Percentiles rank a stretch among this genome's conserved stretches.
phyloP scores from a whole-genome alignment of 441 rosid genomes.

The Populus hybrid region DNA sequence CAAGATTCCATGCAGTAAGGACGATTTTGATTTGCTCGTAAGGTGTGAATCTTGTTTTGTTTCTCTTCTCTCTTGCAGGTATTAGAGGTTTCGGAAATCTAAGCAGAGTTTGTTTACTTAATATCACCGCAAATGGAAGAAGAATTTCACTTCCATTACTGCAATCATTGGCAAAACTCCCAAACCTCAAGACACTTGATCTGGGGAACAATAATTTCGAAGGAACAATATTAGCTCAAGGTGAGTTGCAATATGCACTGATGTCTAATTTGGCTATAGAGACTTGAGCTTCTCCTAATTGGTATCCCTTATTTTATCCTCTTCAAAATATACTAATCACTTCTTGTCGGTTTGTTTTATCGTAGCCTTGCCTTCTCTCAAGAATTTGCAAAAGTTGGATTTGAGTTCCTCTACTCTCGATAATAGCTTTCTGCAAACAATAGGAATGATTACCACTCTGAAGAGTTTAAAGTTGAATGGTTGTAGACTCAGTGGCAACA shows the following conservation, averaged over 20 bases:
- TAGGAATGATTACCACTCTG: background rate
- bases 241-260: background rate
- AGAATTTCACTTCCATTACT: background rate
- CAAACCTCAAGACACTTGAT: background rate
- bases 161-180: constrained; percentile 3
- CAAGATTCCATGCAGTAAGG: background rate
- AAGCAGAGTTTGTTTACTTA: background rate
- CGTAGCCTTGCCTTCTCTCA: too few relatives aligned
- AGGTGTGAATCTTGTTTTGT: background rate
- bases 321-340: too few relatives aligned
- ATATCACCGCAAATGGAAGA: background rate
- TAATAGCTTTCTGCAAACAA: background rate
- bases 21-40: background rate
- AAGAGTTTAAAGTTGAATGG: background rate
- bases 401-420: too few relatives aligned
- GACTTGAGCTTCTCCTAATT: too few relatives aligned
- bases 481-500: background rate
- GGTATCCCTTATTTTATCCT: too few relatives aligned
- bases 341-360: too few relatives aligned
- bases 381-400: too few relatives aligned
- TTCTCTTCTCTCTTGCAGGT: background rate
- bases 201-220: background rate
- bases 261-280: too few relatives aligned
- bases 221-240: background rate
- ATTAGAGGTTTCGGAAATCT: background rate